Evolutionary conservation across 306 rosid genomes (phyloP), one percentile per base, ranked within the genome.

Genomic region (Acacia acuminata): DNA sequence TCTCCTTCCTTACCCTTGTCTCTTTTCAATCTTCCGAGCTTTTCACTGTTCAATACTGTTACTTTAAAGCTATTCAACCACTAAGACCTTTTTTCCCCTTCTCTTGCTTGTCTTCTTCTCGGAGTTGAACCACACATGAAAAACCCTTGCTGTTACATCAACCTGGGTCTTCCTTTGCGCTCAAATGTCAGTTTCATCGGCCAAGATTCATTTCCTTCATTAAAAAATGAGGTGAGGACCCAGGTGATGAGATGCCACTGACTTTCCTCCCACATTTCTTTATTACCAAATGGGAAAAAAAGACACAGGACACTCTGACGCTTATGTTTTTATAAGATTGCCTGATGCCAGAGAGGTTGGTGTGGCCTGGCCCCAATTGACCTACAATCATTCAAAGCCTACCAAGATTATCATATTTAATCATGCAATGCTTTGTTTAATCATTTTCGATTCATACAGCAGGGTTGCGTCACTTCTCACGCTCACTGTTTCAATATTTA

Each of bases 351-450:
- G 76, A 65, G 83, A 47, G 81, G 84, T 73, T 77, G 85, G 79
- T 68, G 73, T 47, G 78, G 73, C 65, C 75, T 15, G 82, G 77
- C 67, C 78, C 77, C 71, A 73, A 9, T 80, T 67, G 38, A 78
- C 85, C 85, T 81, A 83, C 25, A 58, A 86, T 66, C 81, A 83
- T 81, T 86, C 83, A 81, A 81, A 83, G 68, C 72, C 83, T 73
- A 60, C 17, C 13, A 56, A 24, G 34, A 86, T 30, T 83, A 77
- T 48, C 63, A 48, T 77, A 81, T 40, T 40, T 30, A 25, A 58
- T 58, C 65, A 58, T 10, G 45, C 20, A 40, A 83, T 22, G 55
- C 67, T 51, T 19, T 79, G 77, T 75, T 86, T 75, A 15, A 63
- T 51, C 77, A 71, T 80, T 67, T 40, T 58, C 42, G 80, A 75